These are phyloP conservation scores for Mucor sp. DNA, from an alignment of 371 early-diverging fungal genomes.

Conservation along the genomic window DNA sequence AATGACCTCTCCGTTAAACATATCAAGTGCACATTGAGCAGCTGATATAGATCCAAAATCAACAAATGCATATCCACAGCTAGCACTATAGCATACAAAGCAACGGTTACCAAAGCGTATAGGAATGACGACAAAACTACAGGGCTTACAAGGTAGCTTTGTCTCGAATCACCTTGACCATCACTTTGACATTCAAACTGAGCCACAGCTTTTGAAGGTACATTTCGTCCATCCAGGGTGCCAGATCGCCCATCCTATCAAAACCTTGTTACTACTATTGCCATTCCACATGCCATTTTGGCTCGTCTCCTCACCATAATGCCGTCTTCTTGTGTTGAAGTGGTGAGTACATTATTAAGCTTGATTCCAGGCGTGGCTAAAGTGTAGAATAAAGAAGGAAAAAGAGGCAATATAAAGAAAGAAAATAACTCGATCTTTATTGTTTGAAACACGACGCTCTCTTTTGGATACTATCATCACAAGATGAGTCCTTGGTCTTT, in stretches of 20 bases:
- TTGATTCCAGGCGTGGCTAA: background rate
- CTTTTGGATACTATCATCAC: background rate
- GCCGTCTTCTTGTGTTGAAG: background rate
- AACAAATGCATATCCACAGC: constrained; percentile 74
- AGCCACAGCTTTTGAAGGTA: constrained; percentile 70
- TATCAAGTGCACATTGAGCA: constrained; percentile 63
- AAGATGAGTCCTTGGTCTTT: background rate
- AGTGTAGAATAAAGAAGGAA: background rate
- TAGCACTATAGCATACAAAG: constrained; percentile 17
- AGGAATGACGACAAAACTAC: background rate
- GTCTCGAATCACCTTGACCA: constrained; percentile 87
- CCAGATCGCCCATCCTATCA: constrained; percentile 75
- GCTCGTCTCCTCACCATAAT: background rate
- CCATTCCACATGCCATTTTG: background rate
- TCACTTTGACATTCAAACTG: constrained; percentile 60
- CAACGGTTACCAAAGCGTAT: background rate
- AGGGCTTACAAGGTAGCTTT: constrained; percentile 61
- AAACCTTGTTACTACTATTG: background rate
- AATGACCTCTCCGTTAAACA: constrained; percentile 71
- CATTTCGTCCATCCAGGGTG: constrained; percentile 80
- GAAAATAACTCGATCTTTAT: background rate
- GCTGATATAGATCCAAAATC: constrained; percentile 59
- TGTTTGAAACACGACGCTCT: background rate
- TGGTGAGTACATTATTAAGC: no score
- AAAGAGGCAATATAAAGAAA: background rate